Base-by-base conservation (phyloP, 139 green algal genomes). In the Desmodesmus armatus region DNA sequence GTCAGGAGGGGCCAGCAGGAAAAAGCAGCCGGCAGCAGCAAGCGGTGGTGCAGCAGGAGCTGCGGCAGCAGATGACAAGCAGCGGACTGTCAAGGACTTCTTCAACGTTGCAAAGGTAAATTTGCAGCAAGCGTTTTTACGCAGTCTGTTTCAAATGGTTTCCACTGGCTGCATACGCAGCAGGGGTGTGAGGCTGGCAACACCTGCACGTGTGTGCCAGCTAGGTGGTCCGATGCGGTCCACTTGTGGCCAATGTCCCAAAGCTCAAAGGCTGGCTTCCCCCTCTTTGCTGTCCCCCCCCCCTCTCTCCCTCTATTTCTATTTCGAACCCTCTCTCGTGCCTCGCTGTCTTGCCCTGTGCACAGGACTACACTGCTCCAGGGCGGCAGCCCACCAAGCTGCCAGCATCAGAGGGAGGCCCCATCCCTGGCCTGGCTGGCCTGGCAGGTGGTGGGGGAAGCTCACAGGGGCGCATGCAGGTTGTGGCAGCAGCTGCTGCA, bases 11-110 rank as follows among this genome's bases (percentile, higher is more conserved):
- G 25, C 43, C 62, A 63, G 40, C 41, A 84, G 77, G n/a, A n/a
- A n/a, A n/a, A n/a, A n/a, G 62, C 76, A 84, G 78, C 41, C 37
- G 35, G 49, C 62, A 76, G 78, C 62, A 33, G 78, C 73, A 80
- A 15, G 39, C n/a, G 29, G 62, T 43, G 43, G 44, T n/a, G 3
- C 73, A 80, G 27, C 43, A 78, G 71, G 33, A 62, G 40, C 47
- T 13, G 44, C 62, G 65, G 77, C 37, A 15, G 29, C 11, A 35
- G 62, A 37, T 21, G 49, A 53, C 37, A 67, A 84, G 62, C 78
- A 84, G 62, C 78, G 63, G 17, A 77, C 19, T 51, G 2, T 84
- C 2, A 84, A 77, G 41, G 78, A 84, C 33, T 84, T 77, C 62
- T 84, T 76, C 29, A 33, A 27, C 27, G 41, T 40, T 25, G 67